Evolutionary conservation across 306 rosid genomes (phyloP).

Genomic region (Glycine tomentella): DNA sequence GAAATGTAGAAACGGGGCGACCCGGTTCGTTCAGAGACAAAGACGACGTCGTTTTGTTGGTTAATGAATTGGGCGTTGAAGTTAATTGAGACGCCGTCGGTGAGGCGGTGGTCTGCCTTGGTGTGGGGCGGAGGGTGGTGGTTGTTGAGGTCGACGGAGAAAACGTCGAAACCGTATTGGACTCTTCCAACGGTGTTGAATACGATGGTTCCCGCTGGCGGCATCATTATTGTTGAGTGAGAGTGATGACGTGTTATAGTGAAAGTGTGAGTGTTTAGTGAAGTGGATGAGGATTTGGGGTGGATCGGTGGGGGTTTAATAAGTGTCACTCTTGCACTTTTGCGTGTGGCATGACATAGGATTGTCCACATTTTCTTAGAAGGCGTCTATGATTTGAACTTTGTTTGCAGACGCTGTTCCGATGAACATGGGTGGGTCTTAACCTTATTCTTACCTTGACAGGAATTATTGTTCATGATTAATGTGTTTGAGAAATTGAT

Average conservation of each 20-base stretch:
- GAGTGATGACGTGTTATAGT: no score
- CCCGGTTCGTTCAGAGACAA: constrained; percentile 78
- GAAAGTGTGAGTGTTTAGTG: no score
- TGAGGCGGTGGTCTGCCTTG: constrained; percentile 58
- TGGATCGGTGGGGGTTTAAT: not conserved
- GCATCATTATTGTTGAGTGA: constrained; percentile 40
- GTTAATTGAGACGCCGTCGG: constrained; percentile 80
- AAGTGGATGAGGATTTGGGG: not conserved
- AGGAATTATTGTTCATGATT: no score
- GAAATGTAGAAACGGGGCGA: constrained; percentile 56
- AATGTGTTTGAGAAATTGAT: no score
- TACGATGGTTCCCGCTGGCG: constrained; percentile 63
- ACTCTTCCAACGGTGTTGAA: constrained; percentile 68
- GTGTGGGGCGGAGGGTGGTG: not conserved
- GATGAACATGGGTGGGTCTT: no score
- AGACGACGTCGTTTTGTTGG: constrained; percentile 51
- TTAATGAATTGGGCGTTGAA: constrained; percentile 77
- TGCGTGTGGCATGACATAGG: constrained; percentile 44
- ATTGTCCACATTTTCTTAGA: not conserved
- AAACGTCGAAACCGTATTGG: constrained; percentile 81
- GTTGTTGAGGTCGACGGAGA: constrained; percentile 53
- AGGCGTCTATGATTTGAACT: not conserved
- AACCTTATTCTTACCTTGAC: no score
- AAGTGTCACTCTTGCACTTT: not conserved
- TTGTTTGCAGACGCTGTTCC: no score